Percentiles rank a stretch among this genome's conserved stretches.
Evolutionary conservation across 2,329 filamentous ascomycete species (phyloP).

Genomic region (Bimuria novae-zelandiae): DNA sequence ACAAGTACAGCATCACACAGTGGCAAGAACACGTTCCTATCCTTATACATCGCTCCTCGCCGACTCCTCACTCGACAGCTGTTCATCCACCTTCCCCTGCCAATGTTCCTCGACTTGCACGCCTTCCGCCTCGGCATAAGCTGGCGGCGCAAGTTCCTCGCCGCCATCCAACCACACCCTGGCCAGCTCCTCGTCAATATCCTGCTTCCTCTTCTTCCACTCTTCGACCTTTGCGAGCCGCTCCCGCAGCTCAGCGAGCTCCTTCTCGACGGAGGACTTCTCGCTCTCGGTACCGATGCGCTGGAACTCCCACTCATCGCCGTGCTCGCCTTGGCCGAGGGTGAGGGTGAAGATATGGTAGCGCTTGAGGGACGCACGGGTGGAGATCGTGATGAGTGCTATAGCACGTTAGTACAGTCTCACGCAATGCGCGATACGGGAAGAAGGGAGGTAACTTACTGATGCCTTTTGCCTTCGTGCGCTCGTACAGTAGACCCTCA

Average conservation of each 20-base stretch:
- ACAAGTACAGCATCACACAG: background rate
- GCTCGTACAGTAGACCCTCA: slow-evolving; percentile 90
- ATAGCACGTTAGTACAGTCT: background rate
- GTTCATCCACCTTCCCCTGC: background rate
- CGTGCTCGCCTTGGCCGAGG: slow-evolving; percentile 77
- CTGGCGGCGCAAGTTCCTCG: slow-evolving; percentile 45
- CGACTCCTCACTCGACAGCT: background rate
- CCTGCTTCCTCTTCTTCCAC: slow-evolving; percentile 77
- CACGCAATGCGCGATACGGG: too few species aligned
- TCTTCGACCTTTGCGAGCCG: slow-evolving; percentile 78
- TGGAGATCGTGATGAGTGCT: slow-evolving; percentile 94
- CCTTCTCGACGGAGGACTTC: slow-evolving; percentile 90
- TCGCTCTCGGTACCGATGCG: slow-evolving; percentile 92
- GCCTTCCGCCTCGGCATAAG: slow-evolving; percentile 32
- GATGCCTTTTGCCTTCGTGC: slow-evolving; percentile 88
- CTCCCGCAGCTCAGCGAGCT: slow-evolving; percentile 82
- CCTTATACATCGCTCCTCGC: background rate
- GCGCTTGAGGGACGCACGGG: slow-evolving; percentile 89
- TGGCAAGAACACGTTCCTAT: background rate
- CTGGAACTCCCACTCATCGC: slow-evolving; percentile 90
- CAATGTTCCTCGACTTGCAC: background rate
- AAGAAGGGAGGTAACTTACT: slow-evolving; percentile 76
- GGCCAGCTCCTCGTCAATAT: slow-evolving; percentile 81
- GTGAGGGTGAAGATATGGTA: slow-evolving; percentile 93
- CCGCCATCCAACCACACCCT: slow-evolving; percentile 62